phyloP scores from a whole-genome alignment of 2,329 filamentous ascomycete species.

The Raffaelea albimanens region DNA sequence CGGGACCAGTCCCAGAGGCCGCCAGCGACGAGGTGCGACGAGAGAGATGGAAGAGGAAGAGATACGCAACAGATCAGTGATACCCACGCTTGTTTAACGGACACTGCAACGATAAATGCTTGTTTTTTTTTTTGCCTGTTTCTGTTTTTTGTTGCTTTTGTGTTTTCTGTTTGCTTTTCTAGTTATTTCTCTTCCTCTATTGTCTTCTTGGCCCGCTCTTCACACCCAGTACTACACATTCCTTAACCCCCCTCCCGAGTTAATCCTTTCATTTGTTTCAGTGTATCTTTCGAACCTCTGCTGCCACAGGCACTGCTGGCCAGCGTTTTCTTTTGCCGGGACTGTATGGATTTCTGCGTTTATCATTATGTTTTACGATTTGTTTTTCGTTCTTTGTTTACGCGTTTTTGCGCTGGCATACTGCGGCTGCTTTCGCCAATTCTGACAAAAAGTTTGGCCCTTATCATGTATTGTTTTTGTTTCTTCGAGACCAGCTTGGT shows the following conservation, averaged over 20 bases:
- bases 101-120: conserved; percentile 10
- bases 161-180: not conserved
- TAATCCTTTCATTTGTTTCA: not conserved
- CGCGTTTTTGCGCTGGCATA: not conserved
- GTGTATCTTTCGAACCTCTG: not conserved
- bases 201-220: not conserved
- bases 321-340: not conserved
- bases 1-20: too few relatives aligned
- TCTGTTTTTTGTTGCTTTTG: not conserved
- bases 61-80: conserved; percentile 11
- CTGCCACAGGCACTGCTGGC: not conserved
- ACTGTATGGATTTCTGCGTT: not conserved
- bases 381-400: not conserved
- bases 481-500: not conserved
- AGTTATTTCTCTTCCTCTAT: not conserved
- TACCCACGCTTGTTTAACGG: conserved; percentile 13
- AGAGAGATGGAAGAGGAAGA: not conserved
- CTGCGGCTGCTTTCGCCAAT: too few relatives aligned
- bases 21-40: too few relatives aligned
- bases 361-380: conserved; percentile 3
- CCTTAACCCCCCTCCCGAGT: not conserved
- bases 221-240: not conserved
- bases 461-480: not conserved
- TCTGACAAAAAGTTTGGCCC: not conserved
- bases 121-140: conserved; percentile 6